Conservation (phyloP, 164 flowering plant species). For the Annona cherimola region DNA sequence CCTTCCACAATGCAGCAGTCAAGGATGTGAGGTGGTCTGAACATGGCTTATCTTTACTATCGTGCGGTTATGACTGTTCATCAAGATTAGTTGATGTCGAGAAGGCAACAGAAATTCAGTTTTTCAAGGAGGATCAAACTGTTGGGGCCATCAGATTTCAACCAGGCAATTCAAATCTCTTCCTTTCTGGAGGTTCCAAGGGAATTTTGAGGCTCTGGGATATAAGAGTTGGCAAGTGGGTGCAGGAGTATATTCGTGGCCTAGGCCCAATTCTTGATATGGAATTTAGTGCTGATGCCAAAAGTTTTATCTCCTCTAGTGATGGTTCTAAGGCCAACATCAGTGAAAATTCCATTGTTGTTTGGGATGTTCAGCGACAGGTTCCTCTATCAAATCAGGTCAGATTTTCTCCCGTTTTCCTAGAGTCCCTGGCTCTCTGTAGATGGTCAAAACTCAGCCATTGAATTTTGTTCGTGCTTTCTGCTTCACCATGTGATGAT, state of each 20-base stretch:
- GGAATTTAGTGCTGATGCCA: conserved; percentile 60
- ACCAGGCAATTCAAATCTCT: conserved; percentile 58
- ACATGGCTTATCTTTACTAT: conserved; percentile 62
- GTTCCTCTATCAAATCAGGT: conserved; percentile 94
- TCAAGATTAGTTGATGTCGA: conserved; percentile 76
- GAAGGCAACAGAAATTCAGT: conserved; percentile 56
- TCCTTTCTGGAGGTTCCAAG: conserved; percentile 77
- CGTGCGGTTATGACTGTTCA: conserved; percentile 87
- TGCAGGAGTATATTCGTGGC: conserved; percentile 50
- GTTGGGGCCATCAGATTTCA: conserved; percentile 69
- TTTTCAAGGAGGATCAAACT: conserved; percentile 67
- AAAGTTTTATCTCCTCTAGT: conserved; percentile 72
- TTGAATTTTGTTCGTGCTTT: not conserved
- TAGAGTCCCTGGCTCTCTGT: not conserved
- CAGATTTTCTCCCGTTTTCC: conserved; percentile 3
- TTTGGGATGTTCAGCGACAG: conserved; percentile 84
- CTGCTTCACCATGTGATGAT: not conserved
- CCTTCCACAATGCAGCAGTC: conserved; percentile 66
- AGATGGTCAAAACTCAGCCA: not conserved
- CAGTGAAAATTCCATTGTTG: conserved; percentile 81
- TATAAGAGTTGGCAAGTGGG: conserved; percentile 55
- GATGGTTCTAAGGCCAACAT: conserved; percentile 65
- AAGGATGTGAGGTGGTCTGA: conserved; percentile 84
- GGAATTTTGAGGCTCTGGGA: conserved; percentile 80
- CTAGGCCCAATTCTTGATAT: conserved; percentile 80